Percentiles rank a stretch among this genome's conserved stretches.
Evolutionary conservation across 2,329 filamentous ascomycete genomes (phyloP).

Genomic region (Pestalotiopsis sp.): DNA sequence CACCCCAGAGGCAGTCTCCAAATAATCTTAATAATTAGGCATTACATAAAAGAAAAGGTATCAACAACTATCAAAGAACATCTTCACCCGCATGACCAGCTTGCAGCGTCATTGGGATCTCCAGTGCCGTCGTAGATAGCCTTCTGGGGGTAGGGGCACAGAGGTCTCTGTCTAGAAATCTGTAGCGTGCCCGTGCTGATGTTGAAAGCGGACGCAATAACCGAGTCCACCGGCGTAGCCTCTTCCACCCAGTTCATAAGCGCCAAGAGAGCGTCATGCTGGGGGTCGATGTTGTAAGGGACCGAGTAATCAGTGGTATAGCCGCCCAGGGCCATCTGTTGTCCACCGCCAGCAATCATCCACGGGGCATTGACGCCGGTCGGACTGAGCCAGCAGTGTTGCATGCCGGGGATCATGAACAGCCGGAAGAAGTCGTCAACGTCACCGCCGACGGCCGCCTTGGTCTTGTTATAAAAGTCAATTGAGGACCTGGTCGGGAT

Average conservation of each 20-base stretch:
- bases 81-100: conserved; percentile 6
- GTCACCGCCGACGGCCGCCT: conserved; percentile 26
- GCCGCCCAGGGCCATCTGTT: conserved; percentile 27
- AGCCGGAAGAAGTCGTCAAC: conserved; percentile 50
- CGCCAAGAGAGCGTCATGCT: conserved; percentile 31
- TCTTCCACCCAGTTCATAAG: conserved; percentile 34
- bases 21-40: not conserved
- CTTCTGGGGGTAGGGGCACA: conserved; percentile 11
- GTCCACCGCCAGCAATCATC: conserved; percentile 31
- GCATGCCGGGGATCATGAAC: conserved; percentile 49
- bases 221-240: conserved; percentile 22
- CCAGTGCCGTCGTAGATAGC: conserved; percentile 3
- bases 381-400: conserved; percentile 38
- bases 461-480: conserved; percentile 29
- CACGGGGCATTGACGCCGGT: conserved; percentile 31
- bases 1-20: too few relatives aligned
- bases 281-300: conserved; percentile 24
- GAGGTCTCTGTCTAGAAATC: conserved; percentile 1
- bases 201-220: conserved; percentile 23
- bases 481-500: conserved; percentile 30
- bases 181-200: not conserved
- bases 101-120: not conserved
- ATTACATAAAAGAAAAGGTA: not conserved
- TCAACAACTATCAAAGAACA: not conserved
- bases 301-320: conserved; percentile 30